Conservation (phyloP, 192 early-diverging fungal genomes). For the Gamsiella multidivaricata region DNA sequence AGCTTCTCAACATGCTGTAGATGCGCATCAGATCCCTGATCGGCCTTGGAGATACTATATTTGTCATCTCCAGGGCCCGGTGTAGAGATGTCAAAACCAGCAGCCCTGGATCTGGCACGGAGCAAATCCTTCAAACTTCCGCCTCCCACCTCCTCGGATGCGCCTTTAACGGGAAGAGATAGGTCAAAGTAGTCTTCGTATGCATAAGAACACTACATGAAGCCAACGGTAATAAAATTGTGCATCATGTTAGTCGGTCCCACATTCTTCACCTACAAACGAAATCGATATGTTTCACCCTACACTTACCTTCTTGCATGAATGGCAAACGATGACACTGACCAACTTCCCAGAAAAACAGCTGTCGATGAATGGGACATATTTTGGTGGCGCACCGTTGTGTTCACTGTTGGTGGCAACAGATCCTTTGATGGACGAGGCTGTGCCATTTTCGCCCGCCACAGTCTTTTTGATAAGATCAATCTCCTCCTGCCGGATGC, state of each 20-base stretch:
- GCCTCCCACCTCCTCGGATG: neutral
- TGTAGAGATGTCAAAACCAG: conserved; percentile 5
- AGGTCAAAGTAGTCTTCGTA: conserved; percentile 74
- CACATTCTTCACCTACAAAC: too few species aligned
- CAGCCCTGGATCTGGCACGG: conserved; percentile 15
- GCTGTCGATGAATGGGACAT: conserved; percentile 68
- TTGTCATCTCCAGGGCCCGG: conserved; percentile 7
- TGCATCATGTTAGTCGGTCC: too few species aligned
- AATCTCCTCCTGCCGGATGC: conserved; percentile 66
- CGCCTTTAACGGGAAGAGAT: conserved; percentile 62
- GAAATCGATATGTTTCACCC: too few species aligned
- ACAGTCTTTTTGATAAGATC: conserved; percentile 19
- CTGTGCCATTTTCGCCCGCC: neutral
- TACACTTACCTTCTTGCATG: conserved; percentile 59
- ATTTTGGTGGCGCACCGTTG: conserved; percentile 1
- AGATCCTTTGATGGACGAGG: neutral
- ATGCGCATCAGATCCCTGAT: conserved; percentile 29
- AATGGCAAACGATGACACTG: conserved; percentile 73
- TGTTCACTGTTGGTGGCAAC: neutral
- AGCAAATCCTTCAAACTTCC: conserved; percentile 24
- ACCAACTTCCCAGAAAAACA: conserved; percentile 76
- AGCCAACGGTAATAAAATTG: neutral
- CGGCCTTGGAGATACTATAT: conserved; percentile 24
- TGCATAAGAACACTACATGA: conserved; percentile 57
- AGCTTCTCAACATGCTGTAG: conserved; percentile 34